Percentiles rank a stretch among this genome's conserved stretches.
phyloP scores from a whole-genome alignment of 176 grass and related monocot genomes.

The Pontederia crassipes region DNA sequence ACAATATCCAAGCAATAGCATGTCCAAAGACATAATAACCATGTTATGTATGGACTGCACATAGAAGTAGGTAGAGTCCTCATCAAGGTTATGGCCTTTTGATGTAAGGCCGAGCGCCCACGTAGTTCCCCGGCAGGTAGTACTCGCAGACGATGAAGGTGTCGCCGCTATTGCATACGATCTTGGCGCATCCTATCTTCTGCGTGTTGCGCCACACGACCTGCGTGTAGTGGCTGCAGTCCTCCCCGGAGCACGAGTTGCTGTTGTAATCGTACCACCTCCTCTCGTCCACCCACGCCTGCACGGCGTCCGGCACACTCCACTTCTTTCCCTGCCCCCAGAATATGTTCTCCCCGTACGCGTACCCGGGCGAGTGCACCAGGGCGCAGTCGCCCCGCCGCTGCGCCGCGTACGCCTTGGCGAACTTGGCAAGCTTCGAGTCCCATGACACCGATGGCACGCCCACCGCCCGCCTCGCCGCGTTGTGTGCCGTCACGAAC shows the following conservation, averaged over 20 bases:
- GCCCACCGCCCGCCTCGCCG: not conserved
- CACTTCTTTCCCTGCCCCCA: conserved; percentile 1
- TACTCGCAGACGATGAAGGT: conserved; percentile 15
- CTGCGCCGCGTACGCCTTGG: not conserved
- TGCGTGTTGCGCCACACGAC: conserved; percentile 15
- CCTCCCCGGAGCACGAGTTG: conserved; percentile 1
- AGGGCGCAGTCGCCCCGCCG: conserved; percentile 5
- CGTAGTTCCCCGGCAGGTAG: not conserved
- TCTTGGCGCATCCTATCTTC: not conserved
- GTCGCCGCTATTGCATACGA: conserved; percentile 6
- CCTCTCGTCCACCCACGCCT: conserved; percentile 3
- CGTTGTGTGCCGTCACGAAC: conserved; percentile 6
- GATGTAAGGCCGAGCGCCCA: not conserved
- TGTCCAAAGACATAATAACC: too few species aligned
- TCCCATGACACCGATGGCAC: conserved; percentile 2
- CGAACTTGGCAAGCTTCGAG: not conserved
- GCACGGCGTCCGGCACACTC: not conserved
- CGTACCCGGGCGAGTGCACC: conserved; percentile 1
- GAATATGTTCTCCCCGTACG: conserved; percentile 22
- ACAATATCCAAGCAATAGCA: too few species aligned
- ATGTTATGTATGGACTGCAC: too few species aligned
- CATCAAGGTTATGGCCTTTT: not conserved
- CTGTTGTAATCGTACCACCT: not conserved
- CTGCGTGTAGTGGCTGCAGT: conserved; percentile 23
- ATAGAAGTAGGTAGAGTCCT: too few species aligned